Evolutionary conservation across 805 yeast species (phyloP), one percentile per base, ranked within the genome.

Genomic region (Isabelozyma gotoi): DNA sequence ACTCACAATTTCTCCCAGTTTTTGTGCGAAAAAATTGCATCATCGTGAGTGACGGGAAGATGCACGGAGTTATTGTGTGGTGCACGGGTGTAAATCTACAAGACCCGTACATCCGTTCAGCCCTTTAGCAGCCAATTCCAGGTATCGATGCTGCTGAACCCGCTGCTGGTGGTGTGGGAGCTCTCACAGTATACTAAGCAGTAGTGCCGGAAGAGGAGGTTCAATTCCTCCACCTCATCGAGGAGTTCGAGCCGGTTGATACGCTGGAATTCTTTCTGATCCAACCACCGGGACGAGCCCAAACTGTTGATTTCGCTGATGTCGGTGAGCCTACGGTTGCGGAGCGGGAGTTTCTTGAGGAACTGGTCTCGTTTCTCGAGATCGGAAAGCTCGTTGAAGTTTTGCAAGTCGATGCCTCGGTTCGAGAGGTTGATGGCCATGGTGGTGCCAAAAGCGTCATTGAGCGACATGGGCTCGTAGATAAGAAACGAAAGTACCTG

Each of bases 181-280:
- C 32, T 18, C 19, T 64, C 71, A 5, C 59, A 66, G 43, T 59
- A 67, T 12, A 60, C 55, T 31, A 80, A 59, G 36, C 82, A 71
- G 53, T 86, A 86, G 59, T 86, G 95, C 29, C 67, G 64, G 46
- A 84, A 74, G 37, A 86, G 67, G 33, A 86, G 63, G 41, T 69
- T 62, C 57, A 86, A 73, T 53, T 86, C 95, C 60, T 86, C 95
- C 4, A 84, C 60, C 59, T 86, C 95, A 59, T 86, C 95, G 16
- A 87, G 68, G 50, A 85, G 64, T 59, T 87, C 94, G 32, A 86
- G 67, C 17, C 63, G 49, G 43, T 72, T 68, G 1, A 85, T 73
- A 21, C 85, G 55, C 7, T 49, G 54, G 17, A 62, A 52, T 24
- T 78, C 85, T 1, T 53, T 57, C 0, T 32, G 39, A 7, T 48